phyloP scores from a whole-genome alignment of 441 rosid genomes.

The Gossypium lobatum region DNA sequence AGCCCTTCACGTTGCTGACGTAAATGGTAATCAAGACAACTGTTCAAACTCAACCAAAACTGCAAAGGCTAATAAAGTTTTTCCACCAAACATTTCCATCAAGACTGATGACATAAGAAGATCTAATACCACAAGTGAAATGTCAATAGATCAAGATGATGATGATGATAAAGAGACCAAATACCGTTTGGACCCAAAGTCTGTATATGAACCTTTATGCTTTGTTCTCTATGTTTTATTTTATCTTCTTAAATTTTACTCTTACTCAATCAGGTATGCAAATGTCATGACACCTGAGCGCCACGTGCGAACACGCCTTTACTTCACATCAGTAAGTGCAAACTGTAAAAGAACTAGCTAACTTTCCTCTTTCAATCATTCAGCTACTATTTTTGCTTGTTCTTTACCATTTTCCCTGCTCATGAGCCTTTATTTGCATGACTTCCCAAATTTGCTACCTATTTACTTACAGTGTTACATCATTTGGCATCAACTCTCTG shows the following conservation, averaged over 20 bases:
- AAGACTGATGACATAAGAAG: constrained; percentile 64
- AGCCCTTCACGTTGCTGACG: constrained; percentile 82
- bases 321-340: constrained; percentile 96
- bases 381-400: background rate
- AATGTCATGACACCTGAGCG: constrained; percentile 99
- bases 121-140: constrained; percentile 53
- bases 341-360: background rate
- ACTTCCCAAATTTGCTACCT: background rate
- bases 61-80: constrained; percentile 47
- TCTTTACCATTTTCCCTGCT: constrained; percentile 2
- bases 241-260: constrained; percentile 10
- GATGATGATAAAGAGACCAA: constrained; percentile 95
- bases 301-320: constrained; percentile 97
- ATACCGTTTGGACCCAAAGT: constrained; percentile 99
- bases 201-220: constrained; percentile 9
- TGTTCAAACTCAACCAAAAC: constrained; percentile 31
- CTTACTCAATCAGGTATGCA: constrained; percentile 61
- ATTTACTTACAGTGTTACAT: background rate
- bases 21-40: constrained; percentile 75
- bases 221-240: background rate
- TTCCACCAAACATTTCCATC: constrained; percentile 42
- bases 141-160: constrained; percentile 71
- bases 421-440: background rate
- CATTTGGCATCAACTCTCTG: constrained; percentile 9
- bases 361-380: constrained; percentile 4